Evolutionary conservation across 495 filamentous ascomycete genomes (phyloP), one percentile per base, ranked within the genome.

Genomic region (Penicillium taxi): DNA sequence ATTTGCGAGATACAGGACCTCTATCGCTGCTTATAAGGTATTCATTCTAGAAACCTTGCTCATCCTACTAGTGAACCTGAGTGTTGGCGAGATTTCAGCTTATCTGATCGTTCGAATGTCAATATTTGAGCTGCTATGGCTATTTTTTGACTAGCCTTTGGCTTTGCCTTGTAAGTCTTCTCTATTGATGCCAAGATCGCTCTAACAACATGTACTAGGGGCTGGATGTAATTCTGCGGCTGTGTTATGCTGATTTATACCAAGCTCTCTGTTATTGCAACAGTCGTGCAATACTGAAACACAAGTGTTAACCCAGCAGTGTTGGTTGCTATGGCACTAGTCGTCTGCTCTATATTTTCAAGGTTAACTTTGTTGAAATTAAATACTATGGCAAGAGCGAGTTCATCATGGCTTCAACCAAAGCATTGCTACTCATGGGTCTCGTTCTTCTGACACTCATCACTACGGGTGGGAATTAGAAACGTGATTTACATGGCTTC

Each of bases 201-300:
- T 31, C 28, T 39, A 8, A 20, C 20, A 22, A 14, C 18, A 50
- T 12, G 11, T 9, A 26, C 5, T 45, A 55, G 61, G 63, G 52
- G 63, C 45, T 52, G 58, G 63, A 36, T 65, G 27, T 63, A 66
- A 44, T 63, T 59, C 46, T 55, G 59, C 32, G 46, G 40, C 13
- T 40, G 56, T 30, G 51, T 59, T 27, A 54, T 66, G 53, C 34
- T 68, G 1, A 74, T 81, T 17, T 81, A 77, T 40, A 70, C 80
- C 11, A 81, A 86, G 47, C 79, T 86, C 25, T 73, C 77, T 0
- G 78, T 80, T 2, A 77, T 82, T 0, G 70, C 78, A 4, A 66
- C 83, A 6, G 74, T 86, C 30, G 80, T 87, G 32, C 70, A 78
- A 37, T 87, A 74, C 53, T 89, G 84, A 83, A 62, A 77, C 12